A percentile compares a stretch with the other conserved stretches of the same genome.
Conservation (phyloP, 768 basidiomycete species). For the Chalciporus sphaerocephalus region DNA sequence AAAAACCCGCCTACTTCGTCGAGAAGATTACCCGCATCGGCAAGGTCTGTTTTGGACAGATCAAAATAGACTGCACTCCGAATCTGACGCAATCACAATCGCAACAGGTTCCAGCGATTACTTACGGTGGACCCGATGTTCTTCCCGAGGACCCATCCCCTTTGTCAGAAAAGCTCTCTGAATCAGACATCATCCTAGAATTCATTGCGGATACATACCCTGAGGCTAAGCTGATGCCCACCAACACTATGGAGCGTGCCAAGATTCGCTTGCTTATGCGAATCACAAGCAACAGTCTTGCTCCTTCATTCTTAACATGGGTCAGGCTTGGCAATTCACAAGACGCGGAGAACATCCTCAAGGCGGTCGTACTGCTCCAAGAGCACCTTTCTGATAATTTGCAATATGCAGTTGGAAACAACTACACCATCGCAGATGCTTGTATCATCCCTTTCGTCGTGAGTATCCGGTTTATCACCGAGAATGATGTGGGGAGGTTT, state of each 20-base stretch:
- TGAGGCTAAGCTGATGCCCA: constrained; percentile 42
- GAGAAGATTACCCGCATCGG: constrained; percentile 56
- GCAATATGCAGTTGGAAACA: constrained; percentile 32
- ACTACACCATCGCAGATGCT: constrained; percentile 58
- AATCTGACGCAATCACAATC: neutral
- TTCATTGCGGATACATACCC: constrained; percentile 57
- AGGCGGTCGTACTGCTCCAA: constrained; percentile 46
- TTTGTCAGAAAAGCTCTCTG: constrained; percentile 55
- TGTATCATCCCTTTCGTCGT: constrained; percentile 56
- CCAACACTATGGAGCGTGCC: constrained; percentile 50
- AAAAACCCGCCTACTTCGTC: constrained; percentile 65
- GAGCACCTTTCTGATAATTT: constrained; percentile 43
- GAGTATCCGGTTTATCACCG: constrained; percentile 38
- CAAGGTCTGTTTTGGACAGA: constrained; percentile 40
- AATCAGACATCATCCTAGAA: constrained; percentile 60
- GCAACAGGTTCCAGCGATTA: constrained; percentile 49
- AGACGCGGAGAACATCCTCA: constrained; percentile 32
- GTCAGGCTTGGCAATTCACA: constrained; percentile 35
- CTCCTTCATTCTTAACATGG: constrained; percentile 35
- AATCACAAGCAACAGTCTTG: constrained; percentile 41
- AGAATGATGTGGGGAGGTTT: constrained; percentile 49
- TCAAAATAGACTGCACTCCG: neutral
- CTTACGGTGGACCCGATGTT: constrained; percentile 55
- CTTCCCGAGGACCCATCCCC: constrained; percentile 51
- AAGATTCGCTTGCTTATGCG: constrained; percentile 59